Evolutionary conservation across 1,139 yeast genomes (phyloP), one percentile per base, ranked within the genome.

Genomic region (Sugiyamaella pinicola): DNA sequence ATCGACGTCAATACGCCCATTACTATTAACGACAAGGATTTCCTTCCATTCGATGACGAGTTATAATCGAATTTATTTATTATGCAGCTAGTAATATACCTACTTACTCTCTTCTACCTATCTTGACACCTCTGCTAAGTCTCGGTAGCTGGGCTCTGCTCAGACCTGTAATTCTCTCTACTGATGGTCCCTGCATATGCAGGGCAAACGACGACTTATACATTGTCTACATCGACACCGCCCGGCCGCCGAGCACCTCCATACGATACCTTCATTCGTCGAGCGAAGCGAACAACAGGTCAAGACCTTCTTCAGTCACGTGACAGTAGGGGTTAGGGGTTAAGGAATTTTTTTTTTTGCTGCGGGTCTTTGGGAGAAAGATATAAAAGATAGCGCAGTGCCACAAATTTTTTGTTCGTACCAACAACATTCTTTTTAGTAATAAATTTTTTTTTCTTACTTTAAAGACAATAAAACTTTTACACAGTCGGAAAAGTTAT

Each of bases 381-480:
- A 18, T 45, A 35, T 26, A 45, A 21, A 37, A 45, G 49, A 45
- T 37, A 12, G 22, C 41, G 24, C 12, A 12, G 10, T n/a, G 34
- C 47, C 37, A 31, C 39, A 31, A 19, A 33, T 12, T 28, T 33
- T 43, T 43, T 43, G 33, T 34, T 22, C n/a, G n/a, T 41, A 24
- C 28, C 21, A 45, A 21, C 3, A 9, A 34, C 12, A 13, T 31
- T 33, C 28, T 47, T 47, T 47, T 31, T 47, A 21, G 51, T 42
- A 47, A 39, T 35, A 28, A 24, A 45, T 22, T 45, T 47, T 26
- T 47, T 47, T 47, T 37, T 22, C 33, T 29, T 29, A 43, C 34
- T 40, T 18, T 17, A 42, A 42, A 42, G 46, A 42, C 22, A 34
- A 19, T 12, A 43, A 3, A 24, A 24, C 26, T 5, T 6, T 35